These are phyloP conservation scores for Agrocybe praecox DNA, from an alignment of 768 basidiomycete genomes.

Conservation along the genomic window DNA sequence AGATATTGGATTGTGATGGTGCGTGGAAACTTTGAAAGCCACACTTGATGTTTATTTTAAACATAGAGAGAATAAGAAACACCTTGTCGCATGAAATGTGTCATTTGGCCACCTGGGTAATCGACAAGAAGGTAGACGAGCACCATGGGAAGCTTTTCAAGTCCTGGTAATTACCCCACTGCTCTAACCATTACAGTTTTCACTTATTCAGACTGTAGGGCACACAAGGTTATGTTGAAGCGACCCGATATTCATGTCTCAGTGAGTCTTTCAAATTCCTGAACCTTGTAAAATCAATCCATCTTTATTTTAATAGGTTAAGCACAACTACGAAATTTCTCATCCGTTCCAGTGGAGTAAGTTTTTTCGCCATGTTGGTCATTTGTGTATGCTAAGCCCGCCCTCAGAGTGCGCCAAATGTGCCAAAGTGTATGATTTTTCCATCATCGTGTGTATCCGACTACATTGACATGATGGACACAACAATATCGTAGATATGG, in stretches of 20 bases:
- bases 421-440: constrained; percentile 53
- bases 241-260: constrained; percentile 74
- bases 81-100: constrained; percentile 94
- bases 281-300: neutral
- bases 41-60: neutral
- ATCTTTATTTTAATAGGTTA: constrained; percentile 45
- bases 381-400: neutral
- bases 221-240: constrained; percentile 65
- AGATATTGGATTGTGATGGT: constrained; percentile 82
- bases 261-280: constrained; percentile 32
- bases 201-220: constrained; percentile 45
- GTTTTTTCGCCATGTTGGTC: constrained; percentile 22
- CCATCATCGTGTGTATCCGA: neutral
- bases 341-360: constrained; percentile 77
- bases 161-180: constrained; percentile 52
- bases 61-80: constrained; percentile 77
- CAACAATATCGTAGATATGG: constrained; percentile 54
- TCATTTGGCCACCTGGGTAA: constrained; percentile 86
- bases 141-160: constrained; percentile 76
- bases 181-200: neutral
- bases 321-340: constrained; percentile 74
- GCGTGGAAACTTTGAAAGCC: constrained; percentile 8
- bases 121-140: constrained; percentile 69
- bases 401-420: constrained; percentile 64
- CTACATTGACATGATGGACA: neutral